Base-by-base conservation (phyloP, 495 filamentous ascomycete species). In the Cercophora scortea region DNA sequence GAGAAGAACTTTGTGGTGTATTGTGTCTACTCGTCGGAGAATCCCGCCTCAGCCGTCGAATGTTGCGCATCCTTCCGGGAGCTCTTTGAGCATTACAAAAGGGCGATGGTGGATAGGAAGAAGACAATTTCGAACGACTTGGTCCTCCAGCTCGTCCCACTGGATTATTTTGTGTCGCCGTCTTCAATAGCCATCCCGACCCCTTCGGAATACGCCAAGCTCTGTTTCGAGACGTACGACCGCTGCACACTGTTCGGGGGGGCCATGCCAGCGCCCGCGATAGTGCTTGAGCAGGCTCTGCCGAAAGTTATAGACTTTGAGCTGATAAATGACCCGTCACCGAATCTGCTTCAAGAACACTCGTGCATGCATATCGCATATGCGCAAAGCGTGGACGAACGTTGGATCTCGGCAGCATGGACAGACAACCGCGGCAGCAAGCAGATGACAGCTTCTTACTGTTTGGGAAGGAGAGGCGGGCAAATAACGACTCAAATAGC, bases 401-500 rank as follows among this genome's bases (percentile, higher is more conserved):
- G 87, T 15, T 99, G 94, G 94, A 66, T 96, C 43, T 85, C 85
- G 1, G 90, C 83, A 5, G 87, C 87, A n/a, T 99, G 94, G 94
- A 88, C 87, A 1, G 90, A 97, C 66, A 90, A 82, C 58, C 79
- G 74, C 19, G 94, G 93, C 0, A 79, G 73, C 40, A 78, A 87
- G 51, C 89, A 95, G 63, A 83, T 80, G 56, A 87, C 76, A 5
- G 84, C 87, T 32, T 88, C 88, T 2, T 94, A 94, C 66, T 87
- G 87, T 58, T 72, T 94, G 4, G 83, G 82, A 17, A 79, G 81
- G 58, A 80, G 84, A 55, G 78, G 79, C 32, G 77, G 76, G 45
- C 70, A 71, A 8, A 67, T 79, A 2, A 66, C 77, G 13, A 78
- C 82, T 47, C 54, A 66, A 0, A 72, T 95, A 33, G 63, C 66